Evolutionary conservation across 208 protist genomes (phyloP), one percentile per base, ranked within the genome.

Genomic region (Strigomonas culicis): DNA sequence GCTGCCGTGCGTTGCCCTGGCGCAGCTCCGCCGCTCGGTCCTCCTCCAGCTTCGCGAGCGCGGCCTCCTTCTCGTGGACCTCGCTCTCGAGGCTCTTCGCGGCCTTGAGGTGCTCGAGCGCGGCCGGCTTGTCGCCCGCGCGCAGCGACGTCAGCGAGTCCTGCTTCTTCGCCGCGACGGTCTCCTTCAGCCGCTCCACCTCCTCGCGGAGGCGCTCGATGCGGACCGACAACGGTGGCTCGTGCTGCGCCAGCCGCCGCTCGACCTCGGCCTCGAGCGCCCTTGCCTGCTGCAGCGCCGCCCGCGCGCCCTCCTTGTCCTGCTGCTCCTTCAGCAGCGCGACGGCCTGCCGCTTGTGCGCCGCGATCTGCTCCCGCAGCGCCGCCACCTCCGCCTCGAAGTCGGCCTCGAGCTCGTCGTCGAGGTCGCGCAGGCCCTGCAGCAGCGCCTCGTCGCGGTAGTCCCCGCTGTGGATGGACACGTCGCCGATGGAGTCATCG

Each of bases 391-490:
- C n/a, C 10, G 60, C 27, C 28, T 71, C 62, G 36, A 68, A 77
- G 15, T 81, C 75, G 4, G 60, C 59, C 49, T 81, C 75, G 0
- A 81, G 36, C 52, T 81, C 75, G 19, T 77, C 75, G 39, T 77
- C 75, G 4, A 81, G 31, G 63, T 77, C 70, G 11, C 68, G 44
- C 19, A 81, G 64, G 1, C 66, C 75, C 44, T 74, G 75, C 39
- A 81, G 36, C 21, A 81, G 58, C 31, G 77, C 70, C 49, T 72
- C 75, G 43, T 81, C 67, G 0, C 49, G 32, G 59, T 69, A 72
- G 60, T 81, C 75, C 28, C 60, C 70, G 71, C 67, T 81, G 67
- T 81, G 69, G 19, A 81, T 32, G 13, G 75, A 81, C 3, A 81
- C 67, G 19, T 74, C 72, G 8, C 31, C 71, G 27, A 71, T 44